Evolutionary conservation across 2,329 filamentous ascomycete genomes (phyloP), one percentile per base, ranked within the genome.

Genomic region (Xylariomycetidae sp.): DNA sequence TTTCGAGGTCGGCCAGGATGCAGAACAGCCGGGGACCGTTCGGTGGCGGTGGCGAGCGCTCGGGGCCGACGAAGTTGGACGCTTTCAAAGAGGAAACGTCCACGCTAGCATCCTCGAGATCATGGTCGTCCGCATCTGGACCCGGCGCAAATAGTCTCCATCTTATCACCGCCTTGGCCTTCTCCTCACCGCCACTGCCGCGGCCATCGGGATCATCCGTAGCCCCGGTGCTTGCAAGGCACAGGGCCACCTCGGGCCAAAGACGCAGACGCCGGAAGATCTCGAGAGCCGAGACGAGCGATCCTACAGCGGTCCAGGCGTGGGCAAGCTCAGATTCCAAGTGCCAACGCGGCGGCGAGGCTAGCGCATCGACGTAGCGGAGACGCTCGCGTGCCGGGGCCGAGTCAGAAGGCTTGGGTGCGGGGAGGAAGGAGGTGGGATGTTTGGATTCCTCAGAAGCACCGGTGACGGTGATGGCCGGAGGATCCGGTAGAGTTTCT

Each of bases 211-310:
- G 65, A 32, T 78, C 74, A 4, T 80, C 85, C 0, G 78, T 70
- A 32, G 62, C 67, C 14, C 64, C 75, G 28, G 57, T 69, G 54
- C 63, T 71, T 10, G 88, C 89, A 50, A 88, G 82, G 57, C 92
- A 98, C 2, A 98, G 70, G 0, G 92, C 90, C 4, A 89, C 88
- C 62, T 98, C 92, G 2, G 92, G 86, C 88, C 92, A 97, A 58
- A 97, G 82, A 36, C 88, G 81, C 13, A 98, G 66, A 3, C 92
- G 77, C 62, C 95, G 89, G 62, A 97, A 98, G 40, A 98, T 97
- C 40, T 96, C 92, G 2, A 98, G 73, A 0, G 92, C 92, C 1
- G 89, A 94, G 4, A 87, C 74, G 2, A 98, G 66, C 25, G 88
- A 94, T 8, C 92, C 92, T 3, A 96, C 75, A 30, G 79, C 76